Conservation (phyloP, 352 stramenopile species). For the Globisporangium camurandrum region DNA sequence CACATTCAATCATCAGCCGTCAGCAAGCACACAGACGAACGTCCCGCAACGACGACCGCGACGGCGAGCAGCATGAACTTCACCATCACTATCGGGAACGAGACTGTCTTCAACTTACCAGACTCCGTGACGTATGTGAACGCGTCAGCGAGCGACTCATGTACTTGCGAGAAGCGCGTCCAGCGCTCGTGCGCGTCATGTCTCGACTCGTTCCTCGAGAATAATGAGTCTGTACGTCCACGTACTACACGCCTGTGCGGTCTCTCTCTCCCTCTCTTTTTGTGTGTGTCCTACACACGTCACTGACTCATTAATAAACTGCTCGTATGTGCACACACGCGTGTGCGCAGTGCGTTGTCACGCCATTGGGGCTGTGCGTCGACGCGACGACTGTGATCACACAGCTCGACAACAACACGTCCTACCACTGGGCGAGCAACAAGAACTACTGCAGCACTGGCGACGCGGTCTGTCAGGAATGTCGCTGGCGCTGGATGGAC, state of each 20-base stretch:
- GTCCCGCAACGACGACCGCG: no score
- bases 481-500: neutral
- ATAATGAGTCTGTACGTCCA: neutral
- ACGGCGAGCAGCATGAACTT: no score
- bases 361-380: neutral
- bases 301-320: neutral
- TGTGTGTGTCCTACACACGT: neutral
- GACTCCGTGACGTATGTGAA: conserved; percentile 1
- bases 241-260: no score
- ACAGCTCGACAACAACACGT: neutral
- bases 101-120: neutral
- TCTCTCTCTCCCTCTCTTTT: neutral
- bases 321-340: neutral
- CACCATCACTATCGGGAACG: neutral
- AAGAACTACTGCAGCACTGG: neutral
- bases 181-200: neutral
- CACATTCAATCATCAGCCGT: no score
- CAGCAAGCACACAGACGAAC: no score
- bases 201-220: conserved; percentile 9
- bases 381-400: neutral
- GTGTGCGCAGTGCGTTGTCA: neutral
- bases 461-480: neutral
- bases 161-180: neutral
- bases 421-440: neutral
- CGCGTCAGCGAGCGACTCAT: neutral